Evolutionary conservation across 805 yeast species (phyloP), one percentile per base, ranked within the genome.

Genomic region (Alloascoidea hylecoeti): DNA sequence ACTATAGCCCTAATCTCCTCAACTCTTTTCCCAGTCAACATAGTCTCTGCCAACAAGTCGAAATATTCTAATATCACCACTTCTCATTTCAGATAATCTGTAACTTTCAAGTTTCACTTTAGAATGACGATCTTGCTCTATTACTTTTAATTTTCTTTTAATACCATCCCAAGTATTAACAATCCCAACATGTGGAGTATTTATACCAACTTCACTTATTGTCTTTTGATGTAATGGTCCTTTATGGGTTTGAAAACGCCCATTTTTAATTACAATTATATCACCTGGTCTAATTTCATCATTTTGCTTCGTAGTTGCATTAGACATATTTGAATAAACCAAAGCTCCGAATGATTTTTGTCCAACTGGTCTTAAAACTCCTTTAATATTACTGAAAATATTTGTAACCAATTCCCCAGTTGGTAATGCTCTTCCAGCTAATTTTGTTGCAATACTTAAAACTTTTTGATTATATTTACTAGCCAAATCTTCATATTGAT

Each of bases 271-370:
- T 38, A 85, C 81, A 33, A 85, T 57, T 5, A 89, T 66, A 55
- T 92, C 97, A 42, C 98, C 98, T 0, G 94, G 78, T 36, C 70
- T 66, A 39, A 86, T 70, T 33, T 75, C 80, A 39, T 74, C 85
- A 18, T 58, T 49, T 46, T 70, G 75, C 13, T 66, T 57, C 4
- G 74, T 68, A 4, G 63, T 48, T 35, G 73, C 67, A 49, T 65
- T 66, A 42, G 63, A 66, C 48, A 59, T 46, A 46, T 70, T 80
- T 44, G 64, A 61, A 57, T 77, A 86, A 43, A 80, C 66, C 16
- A 70, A 66, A n/a, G 69, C 78, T 32, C 97, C 97, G 53, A 63
- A 82, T 0, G 82, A 68, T 46, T 79, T 74, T 28, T 58, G 54
- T 0, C 85, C 94, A 35, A 83, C 68, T 1, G 81, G 69, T 35